Evolutionary conservation across 1,284 basidiomycete species (phyloP).

Genomic region (Melampsora medusae): DNA sequence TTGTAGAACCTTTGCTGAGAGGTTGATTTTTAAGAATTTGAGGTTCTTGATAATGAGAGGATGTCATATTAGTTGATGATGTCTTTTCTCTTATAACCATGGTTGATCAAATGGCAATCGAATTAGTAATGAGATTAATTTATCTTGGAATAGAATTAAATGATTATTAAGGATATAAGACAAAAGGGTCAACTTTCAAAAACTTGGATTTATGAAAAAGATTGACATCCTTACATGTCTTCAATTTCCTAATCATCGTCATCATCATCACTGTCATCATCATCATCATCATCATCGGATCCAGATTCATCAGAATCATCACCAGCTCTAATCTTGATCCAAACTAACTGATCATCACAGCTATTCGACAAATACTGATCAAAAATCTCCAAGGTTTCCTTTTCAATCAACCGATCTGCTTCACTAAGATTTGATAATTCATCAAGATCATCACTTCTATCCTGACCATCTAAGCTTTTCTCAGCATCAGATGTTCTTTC

Average conservation of each 20-base stretch:
- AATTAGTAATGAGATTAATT: too few relatives aligned
- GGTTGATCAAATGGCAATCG: too few relatives aligned
- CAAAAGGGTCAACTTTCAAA: too few relatives aligned
- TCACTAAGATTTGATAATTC: not conserved
- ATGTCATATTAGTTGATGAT: too few relatives aligned
- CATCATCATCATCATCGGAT: not conserved
- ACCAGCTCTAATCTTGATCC: not conserved
- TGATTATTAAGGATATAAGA: too few relatives aligned
- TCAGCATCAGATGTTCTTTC: constrained; percentile 4
- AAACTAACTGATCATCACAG: not conserved
- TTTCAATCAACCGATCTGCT: not conserved
- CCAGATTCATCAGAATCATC: not conserved
- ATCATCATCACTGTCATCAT: not conserved
- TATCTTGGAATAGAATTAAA: too few relatives aligned
- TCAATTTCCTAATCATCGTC: not conserved
- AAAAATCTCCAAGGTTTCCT: constrained; percentile 30
- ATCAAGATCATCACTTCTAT: constrained; percentile 11
- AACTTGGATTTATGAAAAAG: too few relatives aligned
- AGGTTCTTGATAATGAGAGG: too few relatives aligned
- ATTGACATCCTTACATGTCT: too few relatives aligned
- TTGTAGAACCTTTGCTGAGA: too few relatives aligned
- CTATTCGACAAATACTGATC: constrained; percentile 2
- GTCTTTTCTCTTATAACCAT: too few relatives aligned
- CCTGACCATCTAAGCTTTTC: not conserved
- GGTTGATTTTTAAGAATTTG: too few relatives aligned